Conservation (phyloP, 2,329 filamentous ascomycete species). For the Beauveria asiatica region DNA sequence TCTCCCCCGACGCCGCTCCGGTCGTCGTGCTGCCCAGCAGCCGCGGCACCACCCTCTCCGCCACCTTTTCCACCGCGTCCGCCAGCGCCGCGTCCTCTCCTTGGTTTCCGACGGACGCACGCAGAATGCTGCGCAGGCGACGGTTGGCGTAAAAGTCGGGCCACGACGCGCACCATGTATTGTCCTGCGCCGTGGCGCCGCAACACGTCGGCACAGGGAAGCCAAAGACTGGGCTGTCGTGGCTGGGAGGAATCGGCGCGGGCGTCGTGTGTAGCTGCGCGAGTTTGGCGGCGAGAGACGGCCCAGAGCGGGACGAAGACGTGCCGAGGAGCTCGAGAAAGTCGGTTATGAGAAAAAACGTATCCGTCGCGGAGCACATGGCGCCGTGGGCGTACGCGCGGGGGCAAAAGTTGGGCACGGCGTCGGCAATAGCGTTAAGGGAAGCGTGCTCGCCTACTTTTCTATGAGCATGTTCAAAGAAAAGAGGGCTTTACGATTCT, state of each 20-base stretch:
- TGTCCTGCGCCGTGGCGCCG: conserved; percentile 75
- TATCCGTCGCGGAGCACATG: conserved; percentile 34
- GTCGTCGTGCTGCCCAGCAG: conserved; percentile 56
- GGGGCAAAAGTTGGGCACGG: conserved; percentile 69
- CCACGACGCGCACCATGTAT: conserved; percentile 66
- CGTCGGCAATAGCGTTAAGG: conserved; percentile 68
- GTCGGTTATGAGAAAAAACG: conserved; percentile 61
- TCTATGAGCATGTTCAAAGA: conserved; percentile 33
- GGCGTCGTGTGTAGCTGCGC: conserved; percentile 70
- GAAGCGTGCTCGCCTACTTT: conserved; percentile 67
- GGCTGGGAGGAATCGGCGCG: conserved; percentile 54
- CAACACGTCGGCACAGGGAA: conserved; percentile 83
- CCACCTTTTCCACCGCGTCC: conserved; percentile 56
- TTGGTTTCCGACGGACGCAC: conserved; percentile 49
- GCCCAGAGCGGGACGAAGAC: conserved; percentile 35
- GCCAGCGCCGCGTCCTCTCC: conserved; percentile 56
- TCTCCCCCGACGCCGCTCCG: conserved; percentile 29
- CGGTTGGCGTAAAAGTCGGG: conserved; percentile 77
- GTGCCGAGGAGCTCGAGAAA: conserved; percentile 58
- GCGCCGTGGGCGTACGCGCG: conserved; percentile 64
- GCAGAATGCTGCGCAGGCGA: conserved; percentile 58
- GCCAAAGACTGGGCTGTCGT: conserved; percentile 60
- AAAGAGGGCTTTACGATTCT: conserved; percentile 14
- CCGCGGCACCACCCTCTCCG: conserved; percentile 58
- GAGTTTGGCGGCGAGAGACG: conserved; percentile 64